Conservation (phyloP, 1,139 yeast species). For the Protomyces macrosporus region DNA sequence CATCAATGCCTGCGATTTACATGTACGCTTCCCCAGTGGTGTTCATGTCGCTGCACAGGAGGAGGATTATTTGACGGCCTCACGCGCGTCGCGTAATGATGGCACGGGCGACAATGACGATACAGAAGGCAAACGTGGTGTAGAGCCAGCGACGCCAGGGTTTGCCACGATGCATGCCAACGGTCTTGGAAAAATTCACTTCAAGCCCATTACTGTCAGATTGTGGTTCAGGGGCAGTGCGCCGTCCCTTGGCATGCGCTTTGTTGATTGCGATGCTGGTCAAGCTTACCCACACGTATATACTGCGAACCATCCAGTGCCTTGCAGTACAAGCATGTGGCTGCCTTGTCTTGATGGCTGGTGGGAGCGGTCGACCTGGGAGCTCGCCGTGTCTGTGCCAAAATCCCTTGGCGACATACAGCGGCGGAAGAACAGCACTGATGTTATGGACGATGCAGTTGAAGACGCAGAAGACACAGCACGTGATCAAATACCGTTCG, state of each 20-base stretch:
- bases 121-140: constrained; percentile 36
- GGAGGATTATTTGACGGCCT: constrained; percentile 22
- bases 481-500: constrained; percentile 46
- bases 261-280: constrained; percentile 41
- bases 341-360: constrained; percentile 89
- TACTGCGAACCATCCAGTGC: constrained; percentile 72
- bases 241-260: constrained; percentile 70
- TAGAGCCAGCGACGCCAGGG: constrained; percentile 32
- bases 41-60: constrained; percentile 46
- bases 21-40: constrained; percentile 65
- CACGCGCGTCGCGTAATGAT: constrained; percentile 19
- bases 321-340: constrained; percentile 87
- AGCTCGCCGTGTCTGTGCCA: constrained; percentile 75
- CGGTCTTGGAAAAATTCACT: constrained; percentile 35
- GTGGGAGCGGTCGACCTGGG: constrained; percentile 91
- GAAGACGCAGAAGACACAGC: constrained; percentile 36
- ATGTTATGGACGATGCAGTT: neutral
- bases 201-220: constrained; percentile 66
- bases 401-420: constrained; percentile 64
- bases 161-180: constrained; percentile 12
- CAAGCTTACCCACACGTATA: constrained; percentile 72
- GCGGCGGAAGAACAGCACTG: neutral
- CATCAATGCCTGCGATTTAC: constrained; percentile 64
- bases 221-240: constrained; percentile 63
- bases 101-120: constrained; percentile 42